Conservation (phyloP, 805 yeast genomes). For the Wickerhamomyces strasburgensis region DNA sequence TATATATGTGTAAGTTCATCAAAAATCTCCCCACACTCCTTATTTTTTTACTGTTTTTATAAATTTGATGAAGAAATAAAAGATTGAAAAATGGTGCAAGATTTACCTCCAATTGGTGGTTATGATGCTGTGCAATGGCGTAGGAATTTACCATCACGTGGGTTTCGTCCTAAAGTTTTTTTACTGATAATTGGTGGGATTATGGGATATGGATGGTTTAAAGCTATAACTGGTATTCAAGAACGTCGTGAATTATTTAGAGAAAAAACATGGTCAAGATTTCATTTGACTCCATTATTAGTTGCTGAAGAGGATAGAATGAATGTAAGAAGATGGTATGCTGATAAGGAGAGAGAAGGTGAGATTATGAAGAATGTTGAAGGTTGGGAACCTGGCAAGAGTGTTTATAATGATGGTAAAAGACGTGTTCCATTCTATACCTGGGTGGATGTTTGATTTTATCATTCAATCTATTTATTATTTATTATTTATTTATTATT, state of each 20-base stretch:
- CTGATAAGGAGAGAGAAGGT: constrained; percentile 65
- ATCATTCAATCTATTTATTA: constrained; percentile 4
- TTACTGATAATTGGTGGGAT: constrained; percentile 58
- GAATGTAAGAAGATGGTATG: constrained; percentile 60
- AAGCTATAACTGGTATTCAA: constrained; percentile 58
- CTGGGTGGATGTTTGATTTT: constrained; percentile 19
- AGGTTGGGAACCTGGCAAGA: constrained; percentile 54
- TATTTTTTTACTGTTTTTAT: too few relatives aligned
- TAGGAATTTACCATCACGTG: constrained; percentile 79
- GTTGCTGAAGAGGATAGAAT: constrained; percentile 83
- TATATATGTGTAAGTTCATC: too few relatives aligned
- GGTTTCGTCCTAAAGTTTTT: constrained; percentile 74
- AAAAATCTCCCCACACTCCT: neutral
- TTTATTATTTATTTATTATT: constrained; percentile 4
- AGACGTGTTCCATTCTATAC: constrained; percentile 31
- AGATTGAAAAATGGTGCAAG: constrained; percentile 42
- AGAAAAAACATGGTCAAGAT: constrained; percentile 75
- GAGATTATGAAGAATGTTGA: constrained; percentile 58
- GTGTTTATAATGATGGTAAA: constrained; percentile 39
- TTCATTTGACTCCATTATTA: constrained; percentile 64
- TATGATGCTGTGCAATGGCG: constrained; percentile 87
- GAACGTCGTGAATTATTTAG: constrained; percentile 72
- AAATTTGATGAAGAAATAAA: too few relatives aligned
- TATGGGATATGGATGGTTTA: constrained; percentile 70
- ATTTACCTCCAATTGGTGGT: constrained; percentile 83